Conservation (phyloP, 2,329 filamentous ascomycete species). For the Xylariaceae sp. region DNA sequence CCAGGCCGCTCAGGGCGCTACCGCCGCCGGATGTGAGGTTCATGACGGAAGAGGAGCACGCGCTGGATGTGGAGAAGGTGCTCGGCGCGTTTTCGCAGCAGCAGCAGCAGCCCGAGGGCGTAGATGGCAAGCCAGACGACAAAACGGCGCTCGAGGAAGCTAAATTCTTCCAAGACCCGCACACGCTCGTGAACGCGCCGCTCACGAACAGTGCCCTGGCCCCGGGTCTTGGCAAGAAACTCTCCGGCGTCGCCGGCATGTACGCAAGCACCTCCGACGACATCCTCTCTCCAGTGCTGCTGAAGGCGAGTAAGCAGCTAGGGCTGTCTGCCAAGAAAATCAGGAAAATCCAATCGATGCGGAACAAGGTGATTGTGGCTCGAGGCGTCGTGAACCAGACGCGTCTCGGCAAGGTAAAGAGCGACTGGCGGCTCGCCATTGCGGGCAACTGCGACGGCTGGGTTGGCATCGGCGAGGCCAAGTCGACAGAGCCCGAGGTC, state of each 20-base stretch:
- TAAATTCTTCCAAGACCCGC: constrained; percentile 29
- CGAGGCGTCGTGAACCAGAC: constrained; percentile 87
- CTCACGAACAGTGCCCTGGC: constrained; percentile 41
- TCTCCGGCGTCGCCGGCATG: constrained; percentile 50
- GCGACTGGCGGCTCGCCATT: constrained; percentile 68
- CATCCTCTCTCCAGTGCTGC: constrained; percentile 49
- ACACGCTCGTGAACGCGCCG: constrained; percentile 32
- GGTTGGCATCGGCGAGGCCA: constrained; percentile 84
- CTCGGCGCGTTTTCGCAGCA: constrained; percentile 39
- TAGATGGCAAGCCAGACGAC: too few species aligned
- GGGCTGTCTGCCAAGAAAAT: constrained; percentile 43
- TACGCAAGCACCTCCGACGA: too few species aligned
- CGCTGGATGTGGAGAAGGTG: constrained; percentile 49
- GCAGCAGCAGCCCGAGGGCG: constrained; percentile 42
- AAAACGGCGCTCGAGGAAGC: constrained; percentile 18
- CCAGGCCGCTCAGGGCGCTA: constrained; percentile 42
- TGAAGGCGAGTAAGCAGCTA: constrained; percentile 53
- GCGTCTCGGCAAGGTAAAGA: constrained; percentile 86
- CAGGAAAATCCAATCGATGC: constrained; percentile 45
- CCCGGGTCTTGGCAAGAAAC: constrained; percentile 43
- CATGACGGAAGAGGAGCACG: constrained; percentile 57
- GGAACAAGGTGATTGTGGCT: constrained; percentile 68
- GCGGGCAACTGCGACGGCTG: constrained; percentile 84
- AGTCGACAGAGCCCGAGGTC: constrained; percentile 67
- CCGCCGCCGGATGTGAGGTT: constrained; percentile 53